Conservation (phyloP, 1,284 basidiomycete genomes). For the Sporisorium sorghi region DNA sequence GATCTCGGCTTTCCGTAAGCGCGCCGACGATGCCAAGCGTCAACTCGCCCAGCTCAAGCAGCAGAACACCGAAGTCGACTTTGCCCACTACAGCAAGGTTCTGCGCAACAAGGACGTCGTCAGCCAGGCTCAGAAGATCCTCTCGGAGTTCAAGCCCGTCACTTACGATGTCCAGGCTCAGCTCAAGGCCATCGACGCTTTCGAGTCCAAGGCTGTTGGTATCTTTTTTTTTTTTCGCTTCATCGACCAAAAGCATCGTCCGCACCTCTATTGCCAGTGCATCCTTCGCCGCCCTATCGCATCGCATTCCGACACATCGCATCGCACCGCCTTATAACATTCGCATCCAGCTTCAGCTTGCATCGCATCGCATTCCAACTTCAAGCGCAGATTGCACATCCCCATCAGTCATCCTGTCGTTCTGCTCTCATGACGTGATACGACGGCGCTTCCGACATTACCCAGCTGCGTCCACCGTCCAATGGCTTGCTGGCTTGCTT, state of each 20-base stretch:
- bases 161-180: conserved; percentile 94
- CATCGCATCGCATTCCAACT: background rate
- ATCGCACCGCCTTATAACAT: conserved; percentile 4
- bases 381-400: background rate
- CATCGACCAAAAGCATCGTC: conserved; percentile 1
- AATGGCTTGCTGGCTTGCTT: background rate
- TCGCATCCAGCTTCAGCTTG: background rate
- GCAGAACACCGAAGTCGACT: conserved; percentile 83
- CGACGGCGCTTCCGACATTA: background rate
- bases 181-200: conserved; percentile 94
- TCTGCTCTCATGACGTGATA: background rate
- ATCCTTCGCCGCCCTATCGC: no score
- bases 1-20: conserved; percentile 95
- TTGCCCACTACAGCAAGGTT: conserved; percentile 88
- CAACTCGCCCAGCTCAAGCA: conserved; percentile 78
- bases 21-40: conserved; percentile 87
- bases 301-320: no score
- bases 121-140: conserved; percentile 89
- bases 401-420: no score
- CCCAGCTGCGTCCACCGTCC: background rate
- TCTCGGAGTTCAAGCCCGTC: conserved; percentile 91
- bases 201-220: conserved; percentile 91
- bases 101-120: conserved; percentile 89
- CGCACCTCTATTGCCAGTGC: conserved; percentile 1
- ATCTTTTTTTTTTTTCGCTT: conserved; percentile 11